Evolutionary conservation across 2,329 filamentous ascomycete genomes (phyloP).

Genomic region (Grosmannia penicillata): DNA sequence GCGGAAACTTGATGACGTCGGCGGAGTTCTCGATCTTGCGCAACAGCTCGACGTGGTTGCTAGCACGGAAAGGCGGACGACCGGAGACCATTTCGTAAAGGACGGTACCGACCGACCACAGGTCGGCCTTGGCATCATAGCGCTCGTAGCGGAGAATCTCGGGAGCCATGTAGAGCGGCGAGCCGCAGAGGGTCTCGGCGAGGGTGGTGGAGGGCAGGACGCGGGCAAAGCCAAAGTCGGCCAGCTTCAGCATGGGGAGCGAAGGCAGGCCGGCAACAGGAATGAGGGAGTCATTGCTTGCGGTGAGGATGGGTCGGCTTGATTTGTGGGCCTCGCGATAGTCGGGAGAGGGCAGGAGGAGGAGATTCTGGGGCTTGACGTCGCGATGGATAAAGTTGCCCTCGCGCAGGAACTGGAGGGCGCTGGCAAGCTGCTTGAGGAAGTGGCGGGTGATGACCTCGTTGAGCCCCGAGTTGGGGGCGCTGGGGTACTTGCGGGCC

Average conservation of each 20-base stretch:
- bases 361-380: slow-evolving; percentile 91
- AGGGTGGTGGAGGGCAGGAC: slow-evolving; percentile 81
- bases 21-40: slow-evolving; percentile 82
- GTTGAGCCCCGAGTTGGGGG: slow-evolving; percentile 70
- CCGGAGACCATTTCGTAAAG: slow-evolving; percentile 91
- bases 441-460: slow-evolving; percentile 97
- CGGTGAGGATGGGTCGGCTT: slow-evolving; percentile 56
- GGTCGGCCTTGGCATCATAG: slow-evolving; percentile 90
- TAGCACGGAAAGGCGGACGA: slow-evolving; percentile 77
- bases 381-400: slow-evolving; percentile 90
- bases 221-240: slow-evolving; percentile 96
- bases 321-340: slow-evolving; percentile 49
- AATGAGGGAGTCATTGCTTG: slow-evolving; percentile 65
- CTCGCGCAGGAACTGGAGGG: slow-evolving; percentile 72
- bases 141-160: slow-evolving; percentile 95
- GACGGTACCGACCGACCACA: slow-evolving; percentile 96
- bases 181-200: slow-evolving; percentile 91
- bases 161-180: slow-evolving; percentile 95
- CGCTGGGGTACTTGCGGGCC: slow-evolving; percentile 83
- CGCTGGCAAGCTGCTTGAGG: slow-evolving; percentile 84
- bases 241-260: slow-evolving; percentile 90
- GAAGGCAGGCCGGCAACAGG: slow-evolving; percentile 70
- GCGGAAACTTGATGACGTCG: slow-evolving; percentile 71
- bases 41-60: slow-evolving; percentile 87
- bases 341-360: slow-evolving; percentile 68